phyloP scores from a whole-genome alignment of 441 rosid species.

The Adansonia rubrostipa region DNA sequence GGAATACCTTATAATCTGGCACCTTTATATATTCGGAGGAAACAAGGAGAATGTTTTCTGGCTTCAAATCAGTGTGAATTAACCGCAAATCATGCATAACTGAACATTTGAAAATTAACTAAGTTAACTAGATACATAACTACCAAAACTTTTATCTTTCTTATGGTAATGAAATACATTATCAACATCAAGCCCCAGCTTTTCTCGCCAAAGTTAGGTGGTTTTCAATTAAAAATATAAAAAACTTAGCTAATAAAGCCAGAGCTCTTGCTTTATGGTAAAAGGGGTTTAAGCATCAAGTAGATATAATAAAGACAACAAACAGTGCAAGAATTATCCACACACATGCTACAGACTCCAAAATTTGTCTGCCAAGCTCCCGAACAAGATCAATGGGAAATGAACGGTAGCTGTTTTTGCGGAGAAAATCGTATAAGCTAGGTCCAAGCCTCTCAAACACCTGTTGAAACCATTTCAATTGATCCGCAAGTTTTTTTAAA shows the following conservation, averaged over 20 bases:
- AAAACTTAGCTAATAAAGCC: conserved; percentile 21
- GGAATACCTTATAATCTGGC: conserved; percentile 79
- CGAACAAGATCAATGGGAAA: conserved; percentile 98
- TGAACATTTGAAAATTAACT: conserved; percentile 46
- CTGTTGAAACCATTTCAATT: conserved; percentile 86
- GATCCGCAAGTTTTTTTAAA: conserved; percentile 66
- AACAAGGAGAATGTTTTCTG: conserved; percentile 87
- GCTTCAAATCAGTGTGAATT: conserved; percentile 95
- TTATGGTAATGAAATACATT: conserved; percentile 8
- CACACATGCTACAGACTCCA: conserved; percentile 99
- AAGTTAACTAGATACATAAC: conserved; percentile 22
- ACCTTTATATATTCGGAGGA: conserved; percentile 84
- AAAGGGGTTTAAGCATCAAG: conserved; percentile 30
- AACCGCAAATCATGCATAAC: conserved; percentile 86
- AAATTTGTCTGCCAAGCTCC: conserved; percentile 96
- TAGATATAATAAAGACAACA: conserved; percentile 43
- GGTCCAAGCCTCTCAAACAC: conserved; percentile 99
- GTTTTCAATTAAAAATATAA: not conserved
- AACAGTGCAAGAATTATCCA: conserved; percentile 68
- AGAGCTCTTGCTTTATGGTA: conserved; percentile 22
- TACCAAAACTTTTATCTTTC: not conserved
- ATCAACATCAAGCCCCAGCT: conserved; percentile 21
- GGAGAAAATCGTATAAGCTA: conserved; percentile 97
- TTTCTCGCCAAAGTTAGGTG: conserved; percentile 25
- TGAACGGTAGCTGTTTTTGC: conserved; percentile 91